These are phyloP conservation scores for Carex kokanica DNA, from an alignment of 176 grass and related monocot genomes.

Conservation along the genomic window DNA sequence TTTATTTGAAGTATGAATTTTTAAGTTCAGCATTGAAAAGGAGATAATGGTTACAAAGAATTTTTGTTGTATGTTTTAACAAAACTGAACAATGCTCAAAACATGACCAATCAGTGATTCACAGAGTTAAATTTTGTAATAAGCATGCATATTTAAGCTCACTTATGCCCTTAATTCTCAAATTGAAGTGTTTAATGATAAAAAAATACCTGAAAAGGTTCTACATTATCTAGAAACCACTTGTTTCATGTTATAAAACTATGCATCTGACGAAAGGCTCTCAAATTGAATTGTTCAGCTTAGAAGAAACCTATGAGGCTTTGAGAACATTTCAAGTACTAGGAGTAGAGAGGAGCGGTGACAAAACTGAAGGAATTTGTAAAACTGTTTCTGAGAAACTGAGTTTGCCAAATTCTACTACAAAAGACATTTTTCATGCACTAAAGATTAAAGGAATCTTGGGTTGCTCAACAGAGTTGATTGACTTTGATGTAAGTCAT, in stretches of 20 bases:
- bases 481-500: constrained; percentile 21
- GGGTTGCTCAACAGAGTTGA: constrained; percentile 23
- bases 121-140: background rate
- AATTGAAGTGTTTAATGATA: too few species aligned
- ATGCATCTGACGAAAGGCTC: background rate
- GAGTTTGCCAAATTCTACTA: constrained; percentile 21
- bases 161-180: too few species aligned
- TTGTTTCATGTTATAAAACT: background rate
- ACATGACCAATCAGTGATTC: background rate
- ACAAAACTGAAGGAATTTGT: constrained; percentile 27
- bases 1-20: background rate
- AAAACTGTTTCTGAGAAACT: constrained; percentile 32
- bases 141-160: too few species aligned
- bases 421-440: constrained; percentile 36
- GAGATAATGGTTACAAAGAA: background rate
- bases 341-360: constrained; percentile 6
- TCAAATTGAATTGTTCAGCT: constrained; percentile 18
- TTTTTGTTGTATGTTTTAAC: background rate
- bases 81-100: background rate
- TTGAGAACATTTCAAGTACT: constrained; percentile 39
- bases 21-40: background rate
- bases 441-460: constrained; percentile 33
- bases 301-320: constrained; percentile 45
- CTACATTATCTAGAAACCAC: background rate
- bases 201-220: background rate